Conservation (phyloP, 2,329 filamentous ascomycete genomes). For the Alternaria arbusti region DNA sequence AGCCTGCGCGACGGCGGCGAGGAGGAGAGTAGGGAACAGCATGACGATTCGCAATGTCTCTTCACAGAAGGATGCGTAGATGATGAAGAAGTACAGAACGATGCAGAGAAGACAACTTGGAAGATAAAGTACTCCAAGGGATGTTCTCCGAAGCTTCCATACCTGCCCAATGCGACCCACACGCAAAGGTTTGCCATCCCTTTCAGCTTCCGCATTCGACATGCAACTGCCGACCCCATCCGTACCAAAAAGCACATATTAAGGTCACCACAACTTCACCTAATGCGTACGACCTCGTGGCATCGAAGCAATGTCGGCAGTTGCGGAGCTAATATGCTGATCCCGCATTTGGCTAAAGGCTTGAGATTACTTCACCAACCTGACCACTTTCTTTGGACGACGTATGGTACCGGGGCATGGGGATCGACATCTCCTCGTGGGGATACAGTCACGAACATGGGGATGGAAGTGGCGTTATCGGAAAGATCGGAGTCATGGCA, state of each 20-base stretch:
- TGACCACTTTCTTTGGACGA: not conserved
- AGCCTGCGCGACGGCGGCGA: conserved; percentile 29
- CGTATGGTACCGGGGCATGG: conserved; percentile 6
- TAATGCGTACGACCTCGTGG: not conserved
- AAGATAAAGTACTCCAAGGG: not conserved
- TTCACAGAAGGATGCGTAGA: not conserved
- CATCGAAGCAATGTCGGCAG: conserved; percentile 10
- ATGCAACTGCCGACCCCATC: conserved; percentile 5
- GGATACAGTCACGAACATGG: not conserved
- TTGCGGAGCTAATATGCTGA: conserved; percentile 14
- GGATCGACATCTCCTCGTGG: not conserved
- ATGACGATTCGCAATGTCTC: conserved; percentile 10
- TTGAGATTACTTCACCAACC: conserved; percentile 20
- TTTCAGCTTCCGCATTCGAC: not conserved
- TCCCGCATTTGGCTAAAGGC: conserved; percentile 20
- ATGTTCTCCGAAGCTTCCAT: not conserved
- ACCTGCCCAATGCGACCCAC: not conserved
- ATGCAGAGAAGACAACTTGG: not conserved
- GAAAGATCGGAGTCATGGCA: not conserved
- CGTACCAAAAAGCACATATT: conserved; percentile 3
- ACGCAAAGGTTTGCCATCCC: not conserved
- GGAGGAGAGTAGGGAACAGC: conserved; percentile 30
- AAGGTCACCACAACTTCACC: not conserved
- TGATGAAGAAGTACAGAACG: not conserved
- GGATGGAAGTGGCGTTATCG: not conserved